Evolutionary conservation across 345 rosid genomes (phyloP).

Genomic region (Citrus trifoliata): DNA sequence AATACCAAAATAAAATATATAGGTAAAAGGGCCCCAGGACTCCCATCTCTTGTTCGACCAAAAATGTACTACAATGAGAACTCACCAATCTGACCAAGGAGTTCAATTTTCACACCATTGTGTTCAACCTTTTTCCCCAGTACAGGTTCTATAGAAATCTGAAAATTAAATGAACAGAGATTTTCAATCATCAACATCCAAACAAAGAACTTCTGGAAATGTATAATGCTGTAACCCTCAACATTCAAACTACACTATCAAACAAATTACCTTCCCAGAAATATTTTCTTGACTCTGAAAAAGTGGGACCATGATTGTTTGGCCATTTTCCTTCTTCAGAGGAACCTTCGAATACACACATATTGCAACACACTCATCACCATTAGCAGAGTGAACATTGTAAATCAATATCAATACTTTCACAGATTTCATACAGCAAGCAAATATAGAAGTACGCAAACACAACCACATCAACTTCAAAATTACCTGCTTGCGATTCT

Average conservation of each 20-base stretch:
- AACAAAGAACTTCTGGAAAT: background rate
- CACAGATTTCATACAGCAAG: background rate
- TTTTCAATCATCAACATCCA: background rate
- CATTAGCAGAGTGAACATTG: background rate
- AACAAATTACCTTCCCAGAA: slow-evolving; percentile 64
- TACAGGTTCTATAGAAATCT: slow-evolving; percentile 80
- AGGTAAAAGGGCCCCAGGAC: background rate
- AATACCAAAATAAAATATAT: background rate
- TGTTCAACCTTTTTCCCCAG: slow-evolving; percentile 96
- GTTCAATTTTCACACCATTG: slow-evolving; percentile 93
- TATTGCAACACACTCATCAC: slow-evolving; percentile 1
- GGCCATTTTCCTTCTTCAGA: slow-evolving; percentile 92
- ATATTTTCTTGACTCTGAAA: slow-evolving; percentile 96
- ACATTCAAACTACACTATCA: background rate
- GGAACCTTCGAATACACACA: slow-evolving; percentile 52
- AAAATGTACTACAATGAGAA: background rate
- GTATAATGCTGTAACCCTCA: background rate
- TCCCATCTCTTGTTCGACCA: background rate
- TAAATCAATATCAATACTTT: background rate
- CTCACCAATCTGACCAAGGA: slow-evolving; percentile 94
- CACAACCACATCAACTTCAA: background rate
- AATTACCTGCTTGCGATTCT: slow-evolving; percentile 76
- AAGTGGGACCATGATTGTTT: slow-evolving; percentile 70
- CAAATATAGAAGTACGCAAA: background rate
- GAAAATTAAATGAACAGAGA: slow-evolving; percentile 10